Conservation (phyloP, 2,329 filamentous ascomycete species). For the Cryphonectria radicalis region DNA sequence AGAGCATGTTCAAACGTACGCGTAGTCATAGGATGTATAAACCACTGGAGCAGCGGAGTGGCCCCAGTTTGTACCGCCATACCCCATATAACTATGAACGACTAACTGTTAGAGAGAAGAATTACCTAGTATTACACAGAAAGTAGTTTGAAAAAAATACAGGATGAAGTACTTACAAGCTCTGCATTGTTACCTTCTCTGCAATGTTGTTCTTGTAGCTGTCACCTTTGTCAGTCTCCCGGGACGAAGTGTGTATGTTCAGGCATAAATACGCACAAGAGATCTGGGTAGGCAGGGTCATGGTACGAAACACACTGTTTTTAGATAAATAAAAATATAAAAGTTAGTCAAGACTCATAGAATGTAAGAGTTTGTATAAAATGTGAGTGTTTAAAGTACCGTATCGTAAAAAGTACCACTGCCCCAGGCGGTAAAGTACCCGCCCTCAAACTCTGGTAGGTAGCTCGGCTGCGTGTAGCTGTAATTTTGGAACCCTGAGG, state of each 20-base stretch:
- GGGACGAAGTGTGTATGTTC: background rate
- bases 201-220: slow-evolving; percentile 59
- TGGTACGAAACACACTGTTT: slow-evolving; percentile 49
- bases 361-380: too few relatives aligned
- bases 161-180: slow-evolving; percentile 39
- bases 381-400: slow-evolving; percentile 17
- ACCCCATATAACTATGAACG: slow-evolving; percentile 47
- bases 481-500: slow-evolving; percentile 53
- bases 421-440: slow-evolving; percentile 58
- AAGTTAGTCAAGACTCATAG: background rate
- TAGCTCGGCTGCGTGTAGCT: slow-evolving; percentile 57
- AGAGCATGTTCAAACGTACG: slow-evolving; percentile 22
- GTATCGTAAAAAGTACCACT: slow-evolving; percentile 54
- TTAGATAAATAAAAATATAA: too few relatives aligned
- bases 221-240: background rate
- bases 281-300: slow-evolving; percentile 53
- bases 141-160: too few relatives aligned
- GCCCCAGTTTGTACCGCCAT: slow-evolving; percentile 61
- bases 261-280: slow-evolving; percentile 42
- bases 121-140: too few relatives aligned
- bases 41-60: slow-evolving; percentile 54
- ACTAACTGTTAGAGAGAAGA: too few relatives aligned
- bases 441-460: slow-evolving; percentile 58
- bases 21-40: slow-evolving; percentile 50
- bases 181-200: slow-evolving; percentile 52